A percentile compares a stretch with the other conserved stretches of the same genome.
phyloP scores from a whole-genome alignment of 2,329 filamentous ascomycete genomes.

The Aureobasidium sp. region DNA sequence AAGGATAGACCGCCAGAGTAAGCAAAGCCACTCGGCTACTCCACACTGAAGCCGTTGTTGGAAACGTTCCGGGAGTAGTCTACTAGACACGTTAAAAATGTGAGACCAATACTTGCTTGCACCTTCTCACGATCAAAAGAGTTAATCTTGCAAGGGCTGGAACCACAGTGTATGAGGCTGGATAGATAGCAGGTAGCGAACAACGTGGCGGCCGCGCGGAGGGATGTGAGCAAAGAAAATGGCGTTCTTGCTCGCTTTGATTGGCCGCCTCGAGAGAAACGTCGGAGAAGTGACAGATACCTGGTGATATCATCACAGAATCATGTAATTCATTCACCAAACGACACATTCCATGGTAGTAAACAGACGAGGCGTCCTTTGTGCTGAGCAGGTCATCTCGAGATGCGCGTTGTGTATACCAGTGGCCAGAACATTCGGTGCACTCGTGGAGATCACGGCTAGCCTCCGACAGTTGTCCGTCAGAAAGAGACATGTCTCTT shows the following conservation, averaged over 20 bases:
- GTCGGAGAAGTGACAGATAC: background rate
- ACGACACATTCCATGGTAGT: background rate
- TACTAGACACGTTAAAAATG: slow-evolving; percentile 13
- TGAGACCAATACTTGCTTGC: slow-evolving; percentile 11
- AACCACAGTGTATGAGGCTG: background rate
- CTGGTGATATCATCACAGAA: background rate
- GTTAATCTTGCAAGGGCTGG: background rate
- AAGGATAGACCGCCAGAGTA: background rate
- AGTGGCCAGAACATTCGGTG: background rate
- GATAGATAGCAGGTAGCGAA: background rate
- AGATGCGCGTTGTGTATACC: too few relatives aligned
- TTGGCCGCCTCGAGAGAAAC: background rate
- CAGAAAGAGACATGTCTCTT: slow-evolving; percentile 12
- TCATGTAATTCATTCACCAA: background rate
- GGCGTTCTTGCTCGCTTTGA: background rate
- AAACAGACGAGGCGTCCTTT: background rate
- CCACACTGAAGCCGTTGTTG: background rate
- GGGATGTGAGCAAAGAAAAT: background rate
- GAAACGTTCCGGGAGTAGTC: slow-evolving; percentile 4
- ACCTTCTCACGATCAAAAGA: background rate
- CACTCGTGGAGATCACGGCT: background rate
- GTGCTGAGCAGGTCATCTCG: background rate
- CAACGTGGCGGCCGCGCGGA: background rate
- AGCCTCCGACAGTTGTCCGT: slow-evolving; percentile 1
- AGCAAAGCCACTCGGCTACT: slow-evolving; percentile 9